Base-by-base conservation (phyloP, 2,329 filamentous ascomycete genomes). In the Fusarium armeniacum region DNA sequence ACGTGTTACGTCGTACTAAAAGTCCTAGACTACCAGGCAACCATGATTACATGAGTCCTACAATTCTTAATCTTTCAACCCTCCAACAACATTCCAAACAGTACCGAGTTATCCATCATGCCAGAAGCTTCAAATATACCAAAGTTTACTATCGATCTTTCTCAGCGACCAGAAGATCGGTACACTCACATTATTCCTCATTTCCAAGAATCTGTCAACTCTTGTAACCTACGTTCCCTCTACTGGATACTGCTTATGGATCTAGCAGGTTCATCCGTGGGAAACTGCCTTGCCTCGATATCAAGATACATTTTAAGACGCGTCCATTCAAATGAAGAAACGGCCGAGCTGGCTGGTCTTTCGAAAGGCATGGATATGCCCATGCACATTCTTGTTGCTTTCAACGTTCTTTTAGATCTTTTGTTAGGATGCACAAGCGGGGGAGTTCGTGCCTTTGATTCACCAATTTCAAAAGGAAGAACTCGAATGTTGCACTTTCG, bases 381-480 rank as follows among this genome's bases (percentile, higher is more conserved):
- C 2, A 80, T 91, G 75, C 87, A 89, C 68, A 77, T 91, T 1
- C 80, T 91, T 0, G 84, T 91, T 4, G 84, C 84, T 4, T 84
- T 90, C 70, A 91, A 91, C 69, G 86, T 87, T 3, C 77, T 91
- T 3, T 80, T 91, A 2, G 90, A 92, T 71, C 78, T 87, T 7
- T 79, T 91, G 36, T 84, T 91, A 78, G 89, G 89, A 4, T 91
- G 90, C 74, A 91, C 89, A 2, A 90, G 87, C 46, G 80, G 80
- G 5, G 80, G 78, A 1, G 76, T 74, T 1, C 70, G 77, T 2
- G 69, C 75, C 0, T 2, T 75, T 0, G 61, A 71, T 18, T 26
- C 50, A 3, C 38, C 26, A 32, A 7, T 4, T 15, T 32, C 35
- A 3, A 26, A 20, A 4, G 41, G 43, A 38, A 33, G 76, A 78